Conservation (phyloP, 1,284 basidiomycete genomes). For the Tranzscheliella williamsii region DNA sequence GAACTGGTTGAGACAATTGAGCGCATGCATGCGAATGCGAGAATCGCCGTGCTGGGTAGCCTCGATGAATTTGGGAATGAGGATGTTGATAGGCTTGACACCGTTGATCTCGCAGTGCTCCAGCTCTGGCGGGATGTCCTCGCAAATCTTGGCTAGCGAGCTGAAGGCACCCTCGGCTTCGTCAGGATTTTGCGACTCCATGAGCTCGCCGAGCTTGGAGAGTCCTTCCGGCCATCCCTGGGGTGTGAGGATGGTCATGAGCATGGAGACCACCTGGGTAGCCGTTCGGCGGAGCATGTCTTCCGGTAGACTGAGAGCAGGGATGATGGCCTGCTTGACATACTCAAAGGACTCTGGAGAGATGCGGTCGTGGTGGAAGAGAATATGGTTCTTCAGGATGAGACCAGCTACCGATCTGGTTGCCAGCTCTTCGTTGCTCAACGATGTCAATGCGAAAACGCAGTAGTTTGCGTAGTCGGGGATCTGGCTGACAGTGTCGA, state of each 20-base stretch:
- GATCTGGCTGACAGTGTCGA: slow-evolving; percentile 51
- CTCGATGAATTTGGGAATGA: slow-evolving; percentile 81
- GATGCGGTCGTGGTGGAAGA: slow-evolving; percentile 49
- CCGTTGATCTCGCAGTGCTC: slow-evolving; percentile 81
- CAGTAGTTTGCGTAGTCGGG: slow-evolving; percentile 86
- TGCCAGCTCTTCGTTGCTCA: slow-evolving; percentile 81
- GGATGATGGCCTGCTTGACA: slow-evolving; percentile 56
- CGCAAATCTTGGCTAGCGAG: slow-evolving; percentile 90
- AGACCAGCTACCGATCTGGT: slow-evolving; percentile 94
- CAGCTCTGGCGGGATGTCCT: slow-evolving; percentile 93
- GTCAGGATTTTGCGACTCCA: slow-evolving; percentile 44
- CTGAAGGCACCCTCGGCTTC: slow-evolving; percentile 77
- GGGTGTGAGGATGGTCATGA: slow-evolving; percentile 55
- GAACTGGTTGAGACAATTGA: slow-evolving; percentile 92
- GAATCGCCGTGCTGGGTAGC: slow-evolving; percentile 73
- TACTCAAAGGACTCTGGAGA: slow-evolving; percentile 53
- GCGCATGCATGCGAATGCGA: slow-evolving; percentile 89
- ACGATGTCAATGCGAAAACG: slow-evolving; percentile 80
- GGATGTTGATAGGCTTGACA: slow-evolving; percentile 54
- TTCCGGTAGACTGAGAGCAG: slow-evolving; percentile 50
- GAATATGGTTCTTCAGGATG: slow-evolving; percentile 88
- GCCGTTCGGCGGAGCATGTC: slow-evolving; percentile 58
- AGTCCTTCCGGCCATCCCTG: slow-evolving; percentile 57
- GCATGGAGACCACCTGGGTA: slow-evolving; percentile 58
- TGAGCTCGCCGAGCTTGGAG: slow-evolving; percentile 49